A percentile compares a stretch with the other conserved stretches of the same genome.
Conservation (phyloP, 2,329 filamentous ascomycete species). For the Coleophoma eucalyptorum region DNA sequence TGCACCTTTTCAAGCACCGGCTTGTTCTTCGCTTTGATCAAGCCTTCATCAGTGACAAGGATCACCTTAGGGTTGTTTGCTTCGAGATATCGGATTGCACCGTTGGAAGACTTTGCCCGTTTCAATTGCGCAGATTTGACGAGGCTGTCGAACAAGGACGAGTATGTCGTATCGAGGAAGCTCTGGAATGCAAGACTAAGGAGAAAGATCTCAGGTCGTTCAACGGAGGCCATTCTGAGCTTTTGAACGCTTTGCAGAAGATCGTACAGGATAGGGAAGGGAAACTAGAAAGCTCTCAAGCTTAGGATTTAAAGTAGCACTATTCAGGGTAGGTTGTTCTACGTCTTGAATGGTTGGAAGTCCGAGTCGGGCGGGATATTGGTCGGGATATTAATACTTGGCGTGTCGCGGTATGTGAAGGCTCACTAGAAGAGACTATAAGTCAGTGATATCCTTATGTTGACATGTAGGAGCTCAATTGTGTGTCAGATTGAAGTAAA, state of each 20-base stretch:
- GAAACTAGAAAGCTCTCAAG: too few relatives aligned
- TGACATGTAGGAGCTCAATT: too few relatives aligned
- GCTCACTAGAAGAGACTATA: too few relatives aligned
- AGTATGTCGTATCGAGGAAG: constrained; percentile 11
- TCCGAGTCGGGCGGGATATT: too few relatives aligned
- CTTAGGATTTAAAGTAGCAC: too few relatives aligned
- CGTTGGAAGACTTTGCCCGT: constrained; percentile 9
- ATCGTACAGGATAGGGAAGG: too few relatives aligned
- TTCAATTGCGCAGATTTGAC: constrained; percentile 7
- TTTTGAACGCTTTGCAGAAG: neutral
- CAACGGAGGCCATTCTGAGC: neutral
- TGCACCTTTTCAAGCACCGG: constrained; percentile 17
- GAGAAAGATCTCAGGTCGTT: constrained; percentile 12
- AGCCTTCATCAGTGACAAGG: constrained; percentile 21
- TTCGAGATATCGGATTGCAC: constrained; percentile 15
- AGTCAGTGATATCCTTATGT: too few relatives aligned
- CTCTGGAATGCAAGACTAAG: constrained; percentile 9
- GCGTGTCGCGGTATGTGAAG: too few relatives aligned
- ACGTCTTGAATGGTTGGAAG: too few relatives aligned
- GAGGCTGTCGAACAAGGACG: constrained; percentile 11
- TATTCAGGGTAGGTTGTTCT: too few relatives aligned
- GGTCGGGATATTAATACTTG: too few relatives aligned
- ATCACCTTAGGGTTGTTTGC: constrained; percentile 18
- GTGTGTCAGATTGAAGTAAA: too few relatives aligned
- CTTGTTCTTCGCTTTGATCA: constrained; percentile 13